Evolutionary conservation across 805 yeast genomes (phyloP).

Genomic region (Ogataea ganodermae): DNA sequence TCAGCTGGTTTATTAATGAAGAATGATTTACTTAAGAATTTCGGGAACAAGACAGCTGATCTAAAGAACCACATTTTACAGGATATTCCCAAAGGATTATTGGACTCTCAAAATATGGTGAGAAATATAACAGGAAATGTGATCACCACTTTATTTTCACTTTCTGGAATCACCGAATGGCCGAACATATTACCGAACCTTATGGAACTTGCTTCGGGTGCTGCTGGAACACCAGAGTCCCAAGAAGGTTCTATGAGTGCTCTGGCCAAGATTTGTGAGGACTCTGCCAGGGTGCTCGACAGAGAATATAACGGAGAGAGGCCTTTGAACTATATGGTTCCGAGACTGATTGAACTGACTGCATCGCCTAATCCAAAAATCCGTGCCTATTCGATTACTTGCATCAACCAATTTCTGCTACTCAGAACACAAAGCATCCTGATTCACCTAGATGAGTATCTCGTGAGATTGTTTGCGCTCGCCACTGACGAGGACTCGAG

Average conservation of each 20-base stretch:
- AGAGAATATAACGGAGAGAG: constrained; percentile 61
- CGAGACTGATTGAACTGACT: constrained; percentile 59
- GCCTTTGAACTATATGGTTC: constrained; percentile 69
- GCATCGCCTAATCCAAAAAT: constrained; percentile 46
- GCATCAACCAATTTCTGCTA: constrained; percentile 76
- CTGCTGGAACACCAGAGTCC: constrained; percentile 42
- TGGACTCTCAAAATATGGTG: constrained; percentile 58
- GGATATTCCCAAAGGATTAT: constrained; percentile 48
- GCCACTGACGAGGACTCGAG: constrained; percentile 62
- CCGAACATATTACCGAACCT: constrained; percentile 71
- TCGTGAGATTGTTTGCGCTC: constrained; percentile 63
- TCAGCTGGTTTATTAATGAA: constrained; percentile 87
- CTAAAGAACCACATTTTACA: constrained; percentile 37
- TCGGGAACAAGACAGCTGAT: constrained; percentile 31
- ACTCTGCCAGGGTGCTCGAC: constrained; percentile 67
- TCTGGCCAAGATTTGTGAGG: constrained; percentile 87
- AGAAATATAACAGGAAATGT: constrained; percentile 91
- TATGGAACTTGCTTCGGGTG: constrained; percentile 56
- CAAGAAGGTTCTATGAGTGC: constrained; percentile 83
- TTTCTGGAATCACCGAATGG: constrained; percentile 70
- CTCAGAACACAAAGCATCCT: constrained; percentile 66
- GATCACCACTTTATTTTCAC: constrained; percentile 74
- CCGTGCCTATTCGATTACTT: constrained; percentile 62
- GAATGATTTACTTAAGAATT: constrained; percentile 58
- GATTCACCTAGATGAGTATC: constrained; percentile 63